These are phyloP conservation scores for Trichoderma sp. DNA, from an alignment of 2,329 filamentous ascomycete genomes.

Conservation along the genomic window DNA sequence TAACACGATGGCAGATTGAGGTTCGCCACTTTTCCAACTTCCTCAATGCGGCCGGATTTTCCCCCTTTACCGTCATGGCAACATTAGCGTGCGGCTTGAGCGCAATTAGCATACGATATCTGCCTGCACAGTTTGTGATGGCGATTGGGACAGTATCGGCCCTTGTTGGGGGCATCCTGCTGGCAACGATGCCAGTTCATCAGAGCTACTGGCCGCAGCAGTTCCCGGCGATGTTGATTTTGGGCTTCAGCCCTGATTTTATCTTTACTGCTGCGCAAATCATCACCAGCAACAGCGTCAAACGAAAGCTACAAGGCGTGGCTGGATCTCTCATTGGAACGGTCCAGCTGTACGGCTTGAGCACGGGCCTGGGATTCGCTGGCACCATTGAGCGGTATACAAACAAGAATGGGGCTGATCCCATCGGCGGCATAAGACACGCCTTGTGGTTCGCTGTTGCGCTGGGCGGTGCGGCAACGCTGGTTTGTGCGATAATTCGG, in stretches of 20 bases:
- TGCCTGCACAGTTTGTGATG: conserved; percentile 5
- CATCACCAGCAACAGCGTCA: conserved; percentile 1
- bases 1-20: neutral
- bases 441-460: conserved; percentile 6
- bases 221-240: neutral
- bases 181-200: neutral
- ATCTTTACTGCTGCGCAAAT: conserved; percentile 9
- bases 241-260: neutral
- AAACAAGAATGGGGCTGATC: neutral
- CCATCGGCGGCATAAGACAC: neutral
- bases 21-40: conserved; percentile 3
- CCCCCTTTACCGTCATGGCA: neutral
- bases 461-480: neutral
- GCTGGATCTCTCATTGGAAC: conserved; percentile 3
- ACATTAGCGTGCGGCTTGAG: conserved; percentile 1
- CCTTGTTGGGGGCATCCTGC: conserved; percentile 1
- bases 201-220: conserved; percentile 10
- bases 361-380: conserved; percentile 2
- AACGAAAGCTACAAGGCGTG: neutral
- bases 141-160: neutral
- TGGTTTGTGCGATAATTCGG: neutral
- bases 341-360: conserved; percentile 4
- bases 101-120: neutral
- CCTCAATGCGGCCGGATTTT: neutral
- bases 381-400: conserved; percentile 9